Percentiles rank a stretch among this genome's conserved stretches.
Conservation (phyloP, 108 stramenopile genomes). For the Cyclotella choctawhatcheeana region DNA sequence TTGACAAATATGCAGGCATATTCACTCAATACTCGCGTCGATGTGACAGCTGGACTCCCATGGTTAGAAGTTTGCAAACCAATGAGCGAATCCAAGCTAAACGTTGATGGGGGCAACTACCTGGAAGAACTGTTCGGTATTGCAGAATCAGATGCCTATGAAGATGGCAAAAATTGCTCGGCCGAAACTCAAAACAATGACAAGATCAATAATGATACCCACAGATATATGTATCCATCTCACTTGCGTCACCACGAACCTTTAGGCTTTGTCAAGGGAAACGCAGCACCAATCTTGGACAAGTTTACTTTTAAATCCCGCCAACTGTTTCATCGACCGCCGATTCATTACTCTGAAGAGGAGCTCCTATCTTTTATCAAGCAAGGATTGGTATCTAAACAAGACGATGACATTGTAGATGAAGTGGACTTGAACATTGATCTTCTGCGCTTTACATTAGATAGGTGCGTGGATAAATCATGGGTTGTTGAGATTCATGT, state of each 20-base stretch:
- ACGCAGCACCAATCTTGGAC: conserved; percentile 43
- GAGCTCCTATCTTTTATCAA: conserved; percentile 44
- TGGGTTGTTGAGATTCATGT: too few relatives aligned
- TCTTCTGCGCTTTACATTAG: conserved; percentile 42
- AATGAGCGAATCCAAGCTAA: not conserved
- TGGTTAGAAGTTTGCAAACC: conserved; percentile 56
- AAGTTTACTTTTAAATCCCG: conserved; percentile 56
- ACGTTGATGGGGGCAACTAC: not conserved
- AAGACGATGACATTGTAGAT: conserved; percentile 38
- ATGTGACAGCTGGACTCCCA: conserved; percentile 50
- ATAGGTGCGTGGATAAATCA: conserved; percentile 16
- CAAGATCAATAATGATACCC: not conserved
- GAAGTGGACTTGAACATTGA: conserved; percentile 53
- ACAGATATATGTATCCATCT: conserved; percentile 29
- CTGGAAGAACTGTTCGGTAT: conserved; percentile 33
- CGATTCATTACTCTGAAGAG: conserved; percentile 47
- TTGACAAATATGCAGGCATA: conserved; percentile 48
- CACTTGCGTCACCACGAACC: conserved; percentile 49
- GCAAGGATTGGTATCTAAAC: conserved; percentile 36
- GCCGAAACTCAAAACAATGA: not conserved
- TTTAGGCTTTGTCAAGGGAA: conserved; percentile 40
- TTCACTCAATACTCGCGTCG: conserved; percentile 32
- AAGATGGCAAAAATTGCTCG: not conserved
- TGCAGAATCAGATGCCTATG: not conserved
- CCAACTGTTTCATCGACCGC: conserved; percentile 52